Evolutionary conservation across 176 grass and related monocot genomes (phyloP).

Genomic region (Ampelocalamus luodianensis): DNA sequence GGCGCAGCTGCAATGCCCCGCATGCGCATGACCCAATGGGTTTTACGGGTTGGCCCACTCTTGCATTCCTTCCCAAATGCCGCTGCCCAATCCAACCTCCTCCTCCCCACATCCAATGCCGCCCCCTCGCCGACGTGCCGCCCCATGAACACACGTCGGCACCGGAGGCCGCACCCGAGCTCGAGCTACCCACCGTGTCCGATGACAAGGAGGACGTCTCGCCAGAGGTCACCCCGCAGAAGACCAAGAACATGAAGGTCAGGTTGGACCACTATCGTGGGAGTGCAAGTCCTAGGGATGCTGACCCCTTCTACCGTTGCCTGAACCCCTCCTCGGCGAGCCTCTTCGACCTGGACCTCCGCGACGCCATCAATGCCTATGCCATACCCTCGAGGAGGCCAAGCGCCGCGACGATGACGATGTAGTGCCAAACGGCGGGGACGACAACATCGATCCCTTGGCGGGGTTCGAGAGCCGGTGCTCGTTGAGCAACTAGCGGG

Average conservation of each 20-base stretch:
- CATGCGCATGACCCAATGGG: too few relatives aligned
- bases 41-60: too few relatives aligned
- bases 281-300: background rate
- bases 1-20: too few relatives aligned
- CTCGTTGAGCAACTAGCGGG: too few relatives aligned
- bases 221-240: slow-evolving; percentile 44
- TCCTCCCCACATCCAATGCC: too few relatives aligned
- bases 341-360: slow-evolving; percentile 88
- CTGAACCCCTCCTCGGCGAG: slow-evolving; percentile 66
- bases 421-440: too few relatives aligned
- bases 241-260: slow-evolving; percentile 44
- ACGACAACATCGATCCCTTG: too few relatives aligned
- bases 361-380: slow-evolving; percentile 62
- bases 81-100: too few relatives aligned
- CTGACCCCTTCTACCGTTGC: slow-evolving; percentile 38
- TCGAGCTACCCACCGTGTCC: background rate
- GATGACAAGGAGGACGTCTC: slow-evolving; percentile 66
- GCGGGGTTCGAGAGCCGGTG: too few relatives aligned
- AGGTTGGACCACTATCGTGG: background rate
- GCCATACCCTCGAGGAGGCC: slow-evolving; percentile 37
- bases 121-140: too few relatives aligned
- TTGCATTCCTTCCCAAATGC: too few relatives aligned
- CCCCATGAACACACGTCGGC: slow-evolving; percentile 9
- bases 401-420: background rate
- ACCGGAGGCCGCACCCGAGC: slow-evolving; percentile 12